These are phyloP conservation scores for Globisporangium canariense DNA, from an alignment of 352 stramenopile genomes.

Conservation along the genomic window DNA sequence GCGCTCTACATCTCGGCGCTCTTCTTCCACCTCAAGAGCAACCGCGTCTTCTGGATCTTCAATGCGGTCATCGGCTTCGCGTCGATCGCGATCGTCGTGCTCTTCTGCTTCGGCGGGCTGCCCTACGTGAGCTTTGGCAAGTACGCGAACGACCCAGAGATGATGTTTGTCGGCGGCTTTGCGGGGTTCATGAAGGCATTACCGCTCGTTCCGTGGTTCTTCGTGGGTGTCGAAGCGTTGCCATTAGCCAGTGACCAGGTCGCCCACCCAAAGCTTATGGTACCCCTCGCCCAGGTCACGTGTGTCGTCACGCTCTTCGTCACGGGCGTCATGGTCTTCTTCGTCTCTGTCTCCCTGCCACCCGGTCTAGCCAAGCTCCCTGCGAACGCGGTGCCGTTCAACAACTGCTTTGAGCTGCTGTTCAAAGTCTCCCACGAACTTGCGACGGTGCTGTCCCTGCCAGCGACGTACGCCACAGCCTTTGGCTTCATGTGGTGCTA, in stretches of 20 bases:
- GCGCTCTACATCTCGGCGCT: slow-evolving; percentile 34
- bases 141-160: slow-evolving; percentile 5
- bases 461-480: slow-evolving; percentile 45
- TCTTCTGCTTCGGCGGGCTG: slow-evolving; percentile 38
- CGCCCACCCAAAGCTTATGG: not conserved
- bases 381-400: slow-evolving; percentile 24
- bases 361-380: slow-evolving; percentile 21
- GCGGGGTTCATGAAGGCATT: slow-evolving; percentile 32
- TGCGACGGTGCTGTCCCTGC: slow-evolving; percentile 37
- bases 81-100: slow-evolving; percentile 31
- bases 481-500: slow-evolving; percentile 60
- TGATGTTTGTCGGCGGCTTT: slow-evolving; percentile 18
- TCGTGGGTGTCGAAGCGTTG: slow-evolving; percentile 43
- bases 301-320: slow-evolving; percentile 30
- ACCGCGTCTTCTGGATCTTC: slow-evolving; percentile 39
- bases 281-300: slow-evolving; percentile 30
- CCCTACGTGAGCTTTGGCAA: slow-evolving; percentile 23
- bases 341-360: slow-evolving; percentile 14
- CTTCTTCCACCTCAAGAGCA: slow-evolving; percentile 28
- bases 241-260: slow-evolving; percentile 16
- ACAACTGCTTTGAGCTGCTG: slow-evolving; percentile 29
- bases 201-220: slow-evolving; percentile 40
- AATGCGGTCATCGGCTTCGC: slow-evolving; percentile 29
- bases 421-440: slow-evolving; percentile 17
- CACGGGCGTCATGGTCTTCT: slow-evolving; percentile 24